Conservation (phyloP, 495 filamentous ascomycete genomes). For the Podospora fimiseda region DNA sequence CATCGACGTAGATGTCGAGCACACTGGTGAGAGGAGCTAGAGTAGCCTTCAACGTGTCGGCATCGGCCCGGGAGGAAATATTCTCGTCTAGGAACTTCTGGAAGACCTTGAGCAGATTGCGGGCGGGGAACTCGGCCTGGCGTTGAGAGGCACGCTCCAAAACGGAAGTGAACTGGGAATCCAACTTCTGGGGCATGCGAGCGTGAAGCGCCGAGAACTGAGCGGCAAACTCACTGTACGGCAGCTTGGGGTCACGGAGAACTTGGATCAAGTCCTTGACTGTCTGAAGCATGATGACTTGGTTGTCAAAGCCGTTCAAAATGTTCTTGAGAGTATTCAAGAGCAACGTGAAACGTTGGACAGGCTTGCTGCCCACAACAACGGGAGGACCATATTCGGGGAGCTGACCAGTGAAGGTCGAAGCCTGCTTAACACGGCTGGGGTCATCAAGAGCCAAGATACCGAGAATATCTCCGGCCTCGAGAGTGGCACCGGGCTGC, state of each 20-base stretch:
- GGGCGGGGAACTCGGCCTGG: constrained; percentile 85
- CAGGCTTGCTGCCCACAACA: constrained; percentile 83
- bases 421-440: constrained; percentile 90
- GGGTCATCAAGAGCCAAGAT: constrained; percentile 95
- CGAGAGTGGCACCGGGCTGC: constrained; percentile 95
- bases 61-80: constrained; percentile 55
- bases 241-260: constrained; percentile 80
- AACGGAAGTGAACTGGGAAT: constrained; percentile 69
- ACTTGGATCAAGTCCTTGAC: constrained; percentile 88
- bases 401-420: constrained; percentile 90
- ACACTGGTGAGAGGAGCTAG: constrained; percentile 74
- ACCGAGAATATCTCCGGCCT: constrained; percentile 97
- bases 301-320: constrained; percentile 91
- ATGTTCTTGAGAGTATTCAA: constrained; percentile 81
- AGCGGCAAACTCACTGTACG: constrained; percentile 92
- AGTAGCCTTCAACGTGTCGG: constrained; percentile 62
- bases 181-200: constrained; percentile 91
- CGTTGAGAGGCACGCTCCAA: constrained; percentile 75
- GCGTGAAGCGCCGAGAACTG: constrained; percentile 93
- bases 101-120: constrained; percentile 76
- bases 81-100: constrained; percentile 86
- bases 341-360: constrained; percentile 75
- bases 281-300: constrained; percentile 85
- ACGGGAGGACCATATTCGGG: constrained; percentile 81
- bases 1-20: constrained; percentile 77